Percentiles rank a stretch among this genome's conserved stretches.
phyloP scores from a whole-genome alignment of 495 filamentous ascomycete genomes.

The Penicillium taxi region DNA sequence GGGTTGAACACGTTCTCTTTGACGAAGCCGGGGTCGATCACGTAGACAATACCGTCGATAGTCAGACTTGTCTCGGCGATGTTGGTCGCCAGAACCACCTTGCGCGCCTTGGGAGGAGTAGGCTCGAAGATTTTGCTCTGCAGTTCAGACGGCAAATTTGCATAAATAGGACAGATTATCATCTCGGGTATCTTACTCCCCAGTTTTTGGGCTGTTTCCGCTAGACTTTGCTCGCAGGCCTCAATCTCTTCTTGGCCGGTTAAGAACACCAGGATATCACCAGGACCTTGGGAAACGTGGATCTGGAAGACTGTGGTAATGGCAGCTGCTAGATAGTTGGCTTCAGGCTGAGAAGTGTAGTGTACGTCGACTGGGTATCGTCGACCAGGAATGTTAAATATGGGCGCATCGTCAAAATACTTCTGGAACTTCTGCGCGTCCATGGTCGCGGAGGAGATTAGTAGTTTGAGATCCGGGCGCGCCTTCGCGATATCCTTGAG shows the following conservation, averaged over 20 bases:
- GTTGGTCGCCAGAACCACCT: conserved; percentile 84
- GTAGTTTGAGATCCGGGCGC: conserved; percentile 78
- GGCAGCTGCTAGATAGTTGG: conserved; percentile 86
- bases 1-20: conserved; percentile 96
- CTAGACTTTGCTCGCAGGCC: conserved; percentile 68
- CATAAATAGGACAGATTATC: conserved; percentile 81
- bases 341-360: conserved; percentile 86
- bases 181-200: conserved; percentile 79
- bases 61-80: conserved; percentile 87
- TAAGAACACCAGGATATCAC: conserved; percentile 86
- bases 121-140: conserved; percentile 88
- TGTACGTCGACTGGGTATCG: conserved; percentile 87
- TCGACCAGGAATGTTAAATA: conserved; percentile 92
- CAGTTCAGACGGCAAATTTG: conserved; percentile 77
- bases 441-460: conserved; percentile 93
- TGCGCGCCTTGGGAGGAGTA: conserved; percentile 69
- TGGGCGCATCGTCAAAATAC: conserved; percentile 92
- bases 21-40: conserved; percentile 86
- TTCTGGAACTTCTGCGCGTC: conserved; percentile 87
- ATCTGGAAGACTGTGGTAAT: conserved; percentile 96
- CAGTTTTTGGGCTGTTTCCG: conserved; percentile 72
- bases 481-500: conserved; percentile 87
- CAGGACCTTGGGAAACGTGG: conserved; percentile 75
- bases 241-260: conserved; percentile 92
- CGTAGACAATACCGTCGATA: conserved; percentile 85